Conservation (phyloP, 2,329 filamentous ascomycete species). For the Gaeumannomyces tritici region DNA sequence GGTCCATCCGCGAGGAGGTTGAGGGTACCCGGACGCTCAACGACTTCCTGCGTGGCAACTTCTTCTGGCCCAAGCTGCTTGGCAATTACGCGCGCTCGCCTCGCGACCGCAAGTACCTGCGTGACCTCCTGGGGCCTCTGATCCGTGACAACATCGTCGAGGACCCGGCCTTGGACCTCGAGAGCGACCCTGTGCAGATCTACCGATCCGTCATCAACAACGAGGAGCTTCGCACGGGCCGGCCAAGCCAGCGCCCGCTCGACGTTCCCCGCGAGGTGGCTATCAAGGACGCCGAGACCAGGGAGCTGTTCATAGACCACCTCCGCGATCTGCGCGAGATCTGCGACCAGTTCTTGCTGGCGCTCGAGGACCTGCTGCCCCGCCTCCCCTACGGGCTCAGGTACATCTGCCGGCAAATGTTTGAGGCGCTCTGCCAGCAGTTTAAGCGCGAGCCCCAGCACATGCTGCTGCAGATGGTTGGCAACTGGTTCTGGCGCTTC, state of each 20-base stretch:
- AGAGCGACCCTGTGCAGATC: conserved; percentile 96
- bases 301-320: conserved; percentile 87
- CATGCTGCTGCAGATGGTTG: conserved; percentile 71
- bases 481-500: conserved; percentile 87
- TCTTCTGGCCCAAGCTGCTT: conserved; percentile 86
- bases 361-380: conserved; percentile 72
- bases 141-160: conserved; percentile 91
- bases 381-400: conserved; percentile 90
- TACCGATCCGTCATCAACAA: conserved; percentile 95
- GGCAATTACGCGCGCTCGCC: conserved; percentile 84
- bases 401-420: conserved; percentile 79
- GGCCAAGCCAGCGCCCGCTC: conserved; percentile 67
- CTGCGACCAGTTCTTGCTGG: conserved; percentile 77
- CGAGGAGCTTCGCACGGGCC: conserved; percentile 86
- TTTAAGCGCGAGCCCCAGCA: conserved; percentile 75
- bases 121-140: conserved; percentile 74
- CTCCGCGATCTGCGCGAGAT: conserved; percentile 90
- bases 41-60: conserved; percentile 82
- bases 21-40: conserved; percentile 63
- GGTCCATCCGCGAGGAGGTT: conserved; percentile 79
- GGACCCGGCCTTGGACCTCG: conserved; percentile 80
- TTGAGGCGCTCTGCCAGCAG: conserved; percentile 63
- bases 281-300: conserved; percentile 91
- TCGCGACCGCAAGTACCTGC: conserved; percentile 82
- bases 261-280: conserved; percentile 87